Evolutionary conservation across 768 basidiomycete genomes (phyloP), one percentile per base, ranked within the genome.

Genomic region (Serendipita sp.): DNA sequence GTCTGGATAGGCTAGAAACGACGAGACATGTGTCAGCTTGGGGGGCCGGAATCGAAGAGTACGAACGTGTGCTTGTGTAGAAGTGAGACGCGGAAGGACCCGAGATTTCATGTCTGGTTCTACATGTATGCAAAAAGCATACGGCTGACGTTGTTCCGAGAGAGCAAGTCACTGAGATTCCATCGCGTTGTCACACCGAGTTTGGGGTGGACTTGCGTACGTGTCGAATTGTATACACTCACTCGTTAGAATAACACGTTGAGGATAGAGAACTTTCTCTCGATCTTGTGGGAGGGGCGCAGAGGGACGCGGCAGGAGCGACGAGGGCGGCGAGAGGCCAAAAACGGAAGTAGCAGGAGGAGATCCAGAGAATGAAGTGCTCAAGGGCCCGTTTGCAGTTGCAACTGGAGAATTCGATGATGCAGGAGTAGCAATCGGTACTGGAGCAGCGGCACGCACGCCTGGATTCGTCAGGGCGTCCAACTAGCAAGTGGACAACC

Each of bases 201-300:
- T 50, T 11, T 42, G 28, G 14, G 4, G 11, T 16, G 9, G 41
- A n/a, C 31, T 38, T n/a, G 51, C 60, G 45, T 66, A 64, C 66
- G 66, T 66, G 61, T 61, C 66, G 61, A 44, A 65, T 30, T 31
- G 26, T 3, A 53, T 43, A 62, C 20, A 79, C 86, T 72, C 68
- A 90, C 90, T 94, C 3, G 90, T 90, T 22, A 95, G 76, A 64
- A 90, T 77, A 28, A 94, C 86, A 38, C 91, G 78, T 3, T 84
- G 83, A 4, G 90, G 90, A 70, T 96, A 96, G 22, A 93, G 71
- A 31, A 80, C 68, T 68, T 77, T 87, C 74, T 88, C 87, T 64
- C 85, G 78, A 62, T 86, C 85, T 70, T 78, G 86, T n/a, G 22
- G 20, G 17, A 20, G 24, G 28, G 33, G 33, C 31, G 38, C 20